Conservation (phyloP, 768 basidiomycete species). For the Suillus variegatus region DNA sequence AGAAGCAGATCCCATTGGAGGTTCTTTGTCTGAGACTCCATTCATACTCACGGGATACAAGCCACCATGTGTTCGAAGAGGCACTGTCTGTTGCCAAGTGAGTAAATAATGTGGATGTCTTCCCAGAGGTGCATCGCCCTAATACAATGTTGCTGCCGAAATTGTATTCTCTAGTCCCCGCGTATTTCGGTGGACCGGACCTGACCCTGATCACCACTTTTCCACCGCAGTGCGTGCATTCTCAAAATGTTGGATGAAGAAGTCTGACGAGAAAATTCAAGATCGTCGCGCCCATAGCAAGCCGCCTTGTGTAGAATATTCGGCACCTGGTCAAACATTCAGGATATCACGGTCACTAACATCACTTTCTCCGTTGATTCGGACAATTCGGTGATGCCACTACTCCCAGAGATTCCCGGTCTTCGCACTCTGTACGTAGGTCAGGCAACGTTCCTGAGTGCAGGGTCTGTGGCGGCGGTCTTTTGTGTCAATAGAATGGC, state of each 20-base stretch:
- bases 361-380: constrained; percentile 37
- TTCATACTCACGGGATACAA: constrained; percentile 36
- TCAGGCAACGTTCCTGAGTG: constrained; percentile 48
- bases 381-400: constrained; percentile 17
- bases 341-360: constrained; percentile 49
- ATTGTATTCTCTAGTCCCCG: constrained; percentile 38
- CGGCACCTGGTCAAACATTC: constrained; percentile 44
- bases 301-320: constrained; percentile 28
- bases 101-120: constrained; percentile 16
- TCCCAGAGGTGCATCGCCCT: constrained; percentile 6
- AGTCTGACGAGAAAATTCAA: constrained; percentile 7
- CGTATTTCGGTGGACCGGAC: constrained; percentile 58
- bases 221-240: constrained; percentile 53
- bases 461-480: constrained; percentile 40
- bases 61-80: constrained; percentile 30
- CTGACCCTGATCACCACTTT: constrained; percentile 62
- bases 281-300: constrained; percentile 27
- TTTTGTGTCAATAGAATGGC: constrained; percentile 27
- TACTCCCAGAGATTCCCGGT: constrained; percentile 39
- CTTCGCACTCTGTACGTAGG: constrained; percentile 48
- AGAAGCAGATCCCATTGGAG: constrained; percentile 24
- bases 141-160: background rate
- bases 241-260: background rate
- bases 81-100: constrained; percentile 40
- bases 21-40: constrained; percentile 39